These are phyloP conservation scores for Pythium apleroticum DNA, from an alignment of 352 stramenopile genomes.

Conservation along the genomic window DNA sequence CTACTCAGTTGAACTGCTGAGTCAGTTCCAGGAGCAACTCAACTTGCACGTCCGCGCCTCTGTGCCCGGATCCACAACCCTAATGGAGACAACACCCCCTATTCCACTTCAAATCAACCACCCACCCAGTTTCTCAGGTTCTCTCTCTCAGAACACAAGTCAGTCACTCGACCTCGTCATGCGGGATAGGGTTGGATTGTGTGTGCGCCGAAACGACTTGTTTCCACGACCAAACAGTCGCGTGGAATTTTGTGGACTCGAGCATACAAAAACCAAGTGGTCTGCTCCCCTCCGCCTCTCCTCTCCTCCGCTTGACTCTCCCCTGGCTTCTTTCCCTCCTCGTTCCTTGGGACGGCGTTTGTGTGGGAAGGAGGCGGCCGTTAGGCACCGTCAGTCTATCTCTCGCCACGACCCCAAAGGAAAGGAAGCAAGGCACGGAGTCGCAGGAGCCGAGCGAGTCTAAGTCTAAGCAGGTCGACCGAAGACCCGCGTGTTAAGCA, in stretches of 20 bases:
- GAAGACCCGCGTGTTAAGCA: constrained; percentile 14
- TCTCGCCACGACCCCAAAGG: constrained; percentile 7
- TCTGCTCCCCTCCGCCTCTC: neutral
- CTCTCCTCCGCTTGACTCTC: neutral
- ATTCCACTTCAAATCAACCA: constrained; percentile 2
- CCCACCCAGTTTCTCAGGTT: constrained; percentile 1
- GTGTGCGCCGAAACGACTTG: constrained; percentile 2
- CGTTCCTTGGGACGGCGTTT: constrained; percentile 3
- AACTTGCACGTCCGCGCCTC: neutral
- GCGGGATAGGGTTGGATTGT: neutral
- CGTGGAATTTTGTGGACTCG: neutral
- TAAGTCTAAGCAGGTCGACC: constrained; percentile 11
- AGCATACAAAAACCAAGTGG: constrained; percentile 6
- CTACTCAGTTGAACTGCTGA: too few relatives aligned
- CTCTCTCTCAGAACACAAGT: neutral
- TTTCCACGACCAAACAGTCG: neutral
- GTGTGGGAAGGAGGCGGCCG: neutral
- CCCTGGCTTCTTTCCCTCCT: constrained; percentile 4
- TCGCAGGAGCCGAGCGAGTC: constrained; percentile 1
- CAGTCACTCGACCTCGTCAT: neutral
- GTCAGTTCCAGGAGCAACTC: neutral
- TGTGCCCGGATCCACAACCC: neutral
- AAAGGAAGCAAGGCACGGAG: constrained; percentile 5
- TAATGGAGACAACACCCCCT: neutral
- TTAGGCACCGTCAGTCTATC: constrained; percentile 5